A percentile compares a stretch with the other conserved stretches of the same genome.
Conservation (phyloP, 1,284 basidiomycete species). For the Mycena sp. region DNA sequence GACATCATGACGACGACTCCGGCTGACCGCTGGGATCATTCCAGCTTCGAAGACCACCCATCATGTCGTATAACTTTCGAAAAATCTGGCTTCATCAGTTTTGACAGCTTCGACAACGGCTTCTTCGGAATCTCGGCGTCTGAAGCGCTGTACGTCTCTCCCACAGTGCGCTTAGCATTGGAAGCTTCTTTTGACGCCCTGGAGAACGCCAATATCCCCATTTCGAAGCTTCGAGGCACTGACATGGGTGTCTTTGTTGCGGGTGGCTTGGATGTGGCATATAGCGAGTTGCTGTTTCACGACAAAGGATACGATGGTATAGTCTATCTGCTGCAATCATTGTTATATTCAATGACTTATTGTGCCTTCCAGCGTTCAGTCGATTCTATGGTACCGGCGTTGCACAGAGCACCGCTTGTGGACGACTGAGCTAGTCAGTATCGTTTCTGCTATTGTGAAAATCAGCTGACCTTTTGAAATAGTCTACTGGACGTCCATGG, state of each 20-base stretch:
- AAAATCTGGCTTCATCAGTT: slow-evolving; percentile 42
- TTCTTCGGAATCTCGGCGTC: slow-evolving; percentile 48
- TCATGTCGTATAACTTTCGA: slow-evolving; percentile 44
- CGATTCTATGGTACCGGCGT: slow-evolving; percentile 47
- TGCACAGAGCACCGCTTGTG: slow-evolving; percentile 46
- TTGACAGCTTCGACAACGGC: slow-evolving; percentile 42
- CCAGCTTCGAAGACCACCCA: slow-evolving; percentile 40
- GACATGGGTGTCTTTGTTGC: slow-evolving; percentile 47
- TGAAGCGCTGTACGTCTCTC: slow-evolving; percentile 45
- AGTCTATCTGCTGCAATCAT: neutral
- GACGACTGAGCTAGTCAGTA: slow-evolving; percentile 49
- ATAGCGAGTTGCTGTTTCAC: slow-evolving; percentile 28
- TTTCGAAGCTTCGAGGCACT: slow-evolving; percentile 43
- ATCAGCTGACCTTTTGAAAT: neutral
- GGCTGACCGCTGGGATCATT: slow-evolving; percentile 48
- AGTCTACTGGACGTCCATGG: slow-evolving; percentile 49
- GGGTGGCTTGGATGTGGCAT: slow-evolving; percentile 45
- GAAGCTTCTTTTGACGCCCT: slow-evolving; percentile 49
- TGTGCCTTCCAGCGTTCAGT: slow-evolving; percentile 39
- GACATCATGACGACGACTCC: slow-evolving; percentile 43
- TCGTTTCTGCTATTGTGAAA: no score
- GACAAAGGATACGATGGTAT: slow-evolving; percentile 37
- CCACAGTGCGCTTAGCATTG: slow-evolving; percentile 43
- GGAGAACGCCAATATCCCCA: slow-evolving; percentile 48
- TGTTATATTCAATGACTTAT: neutral